A percentile compares a stretch with the other conserved stretches of the same genome.
Evolutionary conservation across 768 basidiomycete genomes (phyloP).

Genomic region (Tricholoma sp.): DNA sequence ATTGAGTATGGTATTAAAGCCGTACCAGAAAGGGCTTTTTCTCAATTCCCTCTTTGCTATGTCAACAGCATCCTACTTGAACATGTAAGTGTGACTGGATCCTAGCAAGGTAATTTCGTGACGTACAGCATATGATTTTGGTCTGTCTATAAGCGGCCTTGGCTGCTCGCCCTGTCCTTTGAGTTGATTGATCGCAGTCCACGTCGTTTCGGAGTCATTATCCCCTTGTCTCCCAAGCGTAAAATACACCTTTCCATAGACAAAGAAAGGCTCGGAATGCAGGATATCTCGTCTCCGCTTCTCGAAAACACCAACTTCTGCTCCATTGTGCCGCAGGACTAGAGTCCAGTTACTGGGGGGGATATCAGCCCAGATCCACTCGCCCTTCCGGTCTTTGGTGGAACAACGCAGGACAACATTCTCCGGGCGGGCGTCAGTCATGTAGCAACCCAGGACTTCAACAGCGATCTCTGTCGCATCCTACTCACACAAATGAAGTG

Average conservation of each 20-base stretch:
- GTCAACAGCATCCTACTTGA: background rate
- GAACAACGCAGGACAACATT: constrained; percentile 10
- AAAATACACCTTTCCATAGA: background rate
- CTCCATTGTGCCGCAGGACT: background rate
- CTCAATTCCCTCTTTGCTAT: background rate
- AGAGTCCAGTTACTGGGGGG: constrained; percentile 7
- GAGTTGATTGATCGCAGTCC: background rate
- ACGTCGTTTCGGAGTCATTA: background rate
- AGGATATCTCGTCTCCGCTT: background rate
- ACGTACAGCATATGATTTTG: background rate
- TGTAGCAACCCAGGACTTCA: constrained; percentile 1
- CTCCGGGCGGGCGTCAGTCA: background rate
- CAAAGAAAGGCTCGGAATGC: background rate
- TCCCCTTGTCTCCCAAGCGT: background rate
- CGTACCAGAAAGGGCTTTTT: too few species aligned
- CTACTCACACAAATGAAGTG: background rate
- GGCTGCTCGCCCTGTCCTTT: background rate
- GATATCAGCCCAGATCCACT: constrained; percentile 16
- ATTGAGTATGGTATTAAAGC: too few species aligned
- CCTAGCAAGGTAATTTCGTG: background rate
- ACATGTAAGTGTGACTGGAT: background rate
- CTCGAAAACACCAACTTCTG: constrained; percentile 11
- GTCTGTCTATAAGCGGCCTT: background rate
- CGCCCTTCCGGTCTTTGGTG: constrained; percentile 6
- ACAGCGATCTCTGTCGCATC: constrained; percentile 1